Percentiles rank a stretch among this genome's conserved stretches.
Evolutionary conservation across 768 basidiomycete species (phyloP).

Genomic region (Amanita molliuscula): DNA sequence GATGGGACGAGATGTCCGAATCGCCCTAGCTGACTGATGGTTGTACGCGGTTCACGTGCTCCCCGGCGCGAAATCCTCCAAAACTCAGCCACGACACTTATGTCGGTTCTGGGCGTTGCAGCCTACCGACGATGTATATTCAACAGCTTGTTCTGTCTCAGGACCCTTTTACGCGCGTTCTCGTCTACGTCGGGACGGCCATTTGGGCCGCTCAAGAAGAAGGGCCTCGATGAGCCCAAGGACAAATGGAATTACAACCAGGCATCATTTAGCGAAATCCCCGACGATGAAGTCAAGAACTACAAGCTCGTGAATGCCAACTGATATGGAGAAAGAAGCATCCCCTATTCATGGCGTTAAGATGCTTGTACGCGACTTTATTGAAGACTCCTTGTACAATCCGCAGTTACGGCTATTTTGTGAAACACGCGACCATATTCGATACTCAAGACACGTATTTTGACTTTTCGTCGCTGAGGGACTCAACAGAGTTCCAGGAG

Average conservation of each 20-base stretch:
- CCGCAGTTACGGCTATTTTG: constrained; percentile 97
- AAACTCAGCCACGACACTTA: constrained; percentile 13
- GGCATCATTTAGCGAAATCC: constrained; percentile 44
- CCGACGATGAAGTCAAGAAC: constrained; percentile 29
- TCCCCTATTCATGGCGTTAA: constrained; percentile 72
- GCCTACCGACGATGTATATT: constrained; percentile 20
- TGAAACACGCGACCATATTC: constrained; percentile 87
- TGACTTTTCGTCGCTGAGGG: constrained; percentile 57
- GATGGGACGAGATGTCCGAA: background rate
- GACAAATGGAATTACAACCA: constrained; percentile 79
- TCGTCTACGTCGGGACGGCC: constrained; percentile 13
- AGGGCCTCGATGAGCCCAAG: constrained; percentile 17
- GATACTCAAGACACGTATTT: constrained; percentile 49
- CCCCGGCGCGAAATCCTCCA: background rate
- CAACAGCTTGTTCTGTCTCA: background rate
- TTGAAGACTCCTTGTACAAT: constrained; percentile 95
- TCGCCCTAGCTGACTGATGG: background rate
- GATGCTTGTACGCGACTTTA: constrained; percentile 94
- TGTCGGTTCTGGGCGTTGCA: constrained; percentile 24
- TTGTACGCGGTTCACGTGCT: background rate
- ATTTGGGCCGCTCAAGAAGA: constrained; percentile 8
- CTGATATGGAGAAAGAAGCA: constrained; percentile 41
- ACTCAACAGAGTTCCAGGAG: constrained; percentile 70
- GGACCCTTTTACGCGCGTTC: constrained; percentile 10
- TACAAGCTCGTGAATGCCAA: constrained; percentile 59